Base-by-base conservation (phyloP, 2,329 filamentous ascomycete genomes). In the Zymoseptoria crescenta region DNA sequence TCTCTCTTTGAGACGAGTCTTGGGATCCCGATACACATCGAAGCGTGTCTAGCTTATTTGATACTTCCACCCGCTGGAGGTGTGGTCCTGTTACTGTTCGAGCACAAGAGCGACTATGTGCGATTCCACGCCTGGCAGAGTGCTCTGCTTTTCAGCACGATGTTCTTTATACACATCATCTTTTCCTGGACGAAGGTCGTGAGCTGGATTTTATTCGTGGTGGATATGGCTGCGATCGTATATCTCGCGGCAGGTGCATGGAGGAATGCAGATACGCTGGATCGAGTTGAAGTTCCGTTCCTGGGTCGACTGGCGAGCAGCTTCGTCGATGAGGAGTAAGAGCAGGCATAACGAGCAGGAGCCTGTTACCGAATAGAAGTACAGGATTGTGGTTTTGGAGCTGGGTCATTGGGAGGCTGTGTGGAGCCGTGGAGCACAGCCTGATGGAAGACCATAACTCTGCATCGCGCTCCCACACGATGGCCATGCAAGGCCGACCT, bases 71-170 rank as follows among this genome's bases (percentile, higher is more conserved):
- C 94, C 1, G 81, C 92, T 0, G 94, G 93, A 2, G 89, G 88
- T 2, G 89, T 96, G 27, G 74, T 96, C 65, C 75, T 99, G 67
- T 75, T 99, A 65, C 83, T 97, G 51, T 73, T 93, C 63, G 94
- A 99, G 80, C 85, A 92, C 71, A 94, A 96, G 79, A 96, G 91
- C 71, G 94, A 99, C 76, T 99, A 96, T 74, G 94, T 99, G 59
- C 83, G 94, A 64, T 97, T 97, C 68, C 94, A 99, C 74, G 94
- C 94, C 7, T 99, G 94, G 93, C 94, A 99, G 76, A 67, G 64
- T 19, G 68, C 70, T 29, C 57, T 73, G 54, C 56, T 71, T 35
- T 72, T 71, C 57, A 65, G 64, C 10, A 68, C 65, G 9, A 70
- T 85, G 59, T 83, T 92, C 74, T 75, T 96, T 55, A 66, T 96